These are phyloP conservation scores for Ampelocalamus luodianensis DNA, from an alignment of 176 grass and related monocot genomes.

Conservation along the genomic window DNA sequence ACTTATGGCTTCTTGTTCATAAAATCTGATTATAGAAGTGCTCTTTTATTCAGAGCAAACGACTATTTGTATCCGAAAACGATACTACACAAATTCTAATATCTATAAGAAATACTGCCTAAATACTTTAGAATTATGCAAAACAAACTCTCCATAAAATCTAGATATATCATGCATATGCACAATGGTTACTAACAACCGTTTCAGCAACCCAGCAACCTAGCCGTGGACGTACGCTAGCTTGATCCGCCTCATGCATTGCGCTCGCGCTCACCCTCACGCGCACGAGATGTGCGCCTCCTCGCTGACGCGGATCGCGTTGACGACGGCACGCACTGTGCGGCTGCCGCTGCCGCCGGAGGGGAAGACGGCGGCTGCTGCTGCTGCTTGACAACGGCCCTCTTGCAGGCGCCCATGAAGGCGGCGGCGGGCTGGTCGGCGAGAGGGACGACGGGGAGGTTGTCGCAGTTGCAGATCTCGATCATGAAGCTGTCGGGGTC, in stretches of 20 bases:
- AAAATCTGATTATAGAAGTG: no score
- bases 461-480: slow-evolving; percentile 92
- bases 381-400: slow-evolving; percentile 29
- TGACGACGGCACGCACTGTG: no score
- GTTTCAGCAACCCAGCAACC: neutral
- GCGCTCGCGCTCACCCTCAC: slow-evolving; percentile 9
- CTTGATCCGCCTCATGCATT: neutral
- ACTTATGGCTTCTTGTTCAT: no score
- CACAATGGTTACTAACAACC: no score
- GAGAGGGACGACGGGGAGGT: slow-evolving; percentile 74
- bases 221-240: neutral
- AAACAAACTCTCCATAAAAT: no score
- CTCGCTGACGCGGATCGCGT: slow-evolving; percentile 48
- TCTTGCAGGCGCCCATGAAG: slow-evolving; percentile 52
- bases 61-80: no score
- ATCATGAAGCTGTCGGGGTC: slow-evolving; percentile 94
- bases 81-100: no score
- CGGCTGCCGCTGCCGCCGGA: neutral
- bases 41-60: no score
- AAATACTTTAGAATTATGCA: no score
- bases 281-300: slow-evolving; percentile 73
- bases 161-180: no score
- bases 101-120: no score
- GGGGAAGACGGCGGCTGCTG: neutral
- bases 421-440: neutral